Base-by-base conservation (phyloP, 805 yeast genomes). In the Candida khao-thaluensis region DNA sequence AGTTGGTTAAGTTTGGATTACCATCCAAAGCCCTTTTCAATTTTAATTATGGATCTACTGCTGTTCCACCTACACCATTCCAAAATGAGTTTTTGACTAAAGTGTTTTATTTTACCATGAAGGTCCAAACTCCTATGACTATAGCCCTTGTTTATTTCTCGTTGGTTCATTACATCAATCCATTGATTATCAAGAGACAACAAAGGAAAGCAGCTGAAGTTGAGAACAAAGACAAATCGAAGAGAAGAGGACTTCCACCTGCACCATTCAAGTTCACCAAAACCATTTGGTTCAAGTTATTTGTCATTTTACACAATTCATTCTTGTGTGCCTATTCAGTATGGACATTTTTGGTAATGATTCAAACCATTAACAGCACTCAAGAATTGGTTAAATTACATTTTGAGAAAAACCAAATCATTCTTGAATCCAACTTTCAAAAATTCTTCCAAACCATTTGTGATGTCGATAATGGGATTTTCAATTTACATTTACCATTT, bases 341-440 rank as follows among this genome's bases (percentile, higher is more conserved):
- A 21, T 81, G 86, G 86, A 81, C 88, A 7, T 81, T 81, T 45
- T 33, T 77, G 16, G 85, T 86, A n/a, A 80, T 82, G 81, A 57
- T 73, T 18, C 51, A 62, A 14, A 66, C 82, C 8, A 74, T 82
- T 51, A 57, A 64, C 42, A 56, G 60, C 34, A 69, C 74, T 42
- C 57, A 62, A 50, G 47, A 51, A 37, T 46, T 52, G 23, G 44
- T 58, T 45, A 48, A 27, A 26, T 30, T 42, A 31, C 42, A 43
- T 44, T 35, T 40, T 43, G 41, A 35, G 42, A 17, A 39, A 17
- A 24, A 47, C 20, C 27, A 57, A 45, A 18, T 52, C 54, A 44
- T 51, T 14, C 26, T 47, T 21, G 59, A 49, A 11, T 49, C 35
- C 3, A 44, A 30, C 22, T 52, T 68, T 38, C 75, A 72, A 37